These are phyloP conservation scores for Exsudoporus frostii DNA, from an alignment of 768 basidiomycete genomes.

Conservation along the genomic window DNA sequence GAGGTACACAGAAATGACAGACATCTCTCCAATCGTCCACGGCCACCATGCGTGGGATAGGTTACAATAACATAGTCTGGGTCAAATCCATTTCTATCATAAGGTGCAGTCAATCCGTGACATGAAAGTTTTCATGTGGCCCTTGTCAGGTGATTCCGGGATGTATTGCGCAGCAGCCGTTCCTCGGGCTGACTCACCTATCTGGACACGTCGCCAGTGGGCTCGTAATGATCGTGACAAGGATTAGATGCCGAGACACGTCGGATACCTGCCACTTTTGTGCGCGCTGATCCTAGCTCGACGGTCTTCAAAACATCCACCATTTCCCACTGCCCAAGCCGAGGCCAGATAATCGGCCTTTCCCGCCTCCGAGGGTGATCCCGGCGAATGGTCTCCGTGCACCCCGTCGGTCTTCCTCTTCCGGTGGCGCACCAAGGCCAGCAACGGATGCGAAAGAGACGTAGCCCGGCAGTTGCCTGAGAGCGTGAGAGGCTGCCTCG, in stretches of 20 bases:
- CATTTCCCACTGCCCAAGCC: slow-evolving; percentile 32
- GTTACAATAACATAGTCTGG: slow-evolving; percentile 20
- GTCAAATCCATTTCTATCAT: slow-evolving; percentile 23
- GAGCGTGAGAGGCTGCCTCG: slow-evolving; percentile 55
- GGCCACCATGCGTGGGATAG: slow-evolving; percentile 4
- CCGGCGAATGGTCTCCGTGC: slow-evolving; percentile 16
- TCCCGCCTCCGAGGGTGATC: slow-evolving; percentile 17
- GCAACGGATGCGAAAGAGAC: slow-evolving; percentile 67
- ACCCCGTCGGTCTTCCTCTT: slow-evolving; percentile 36
- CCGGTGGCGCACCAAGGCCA: slow-evolving; percentile 62
- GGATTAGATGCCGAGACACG: slow-evolving; percentile 6
- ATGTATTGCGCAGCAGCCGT: slow-evolving; percentile 1
- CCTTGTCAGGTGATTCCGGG: slow-evolving; percentile 5
- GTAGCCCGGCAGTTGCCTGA: slow-evolving; percentile 57
- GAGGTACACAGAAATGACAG: slow-evolving; percentile 7
- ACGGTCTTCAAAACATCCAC: slow-evolving; percentile 28
- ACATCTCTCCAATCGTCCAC: slow-evolving; percentile 6
- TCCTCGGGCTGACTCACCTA: slow-evolving; percentile 24
- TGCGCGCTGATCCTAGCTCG: neutral
- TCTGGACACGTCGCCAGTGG: slow-evolving; percentile 4
- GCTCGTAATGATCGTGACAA: slow-evolving; percentile 3
- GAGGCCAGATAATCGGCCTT: slow-evolving; percentile 20
- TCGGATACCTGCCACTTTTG: slow-evolving; percentile 7
- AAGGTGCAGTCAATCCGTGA: slow-evolving; percentile 10
- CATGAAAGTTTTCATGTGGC: slow-evolving; percentile 6